Evolutionary conservation across 2,329 filamentous ascomycete species (phyloP), one percentile per base, ranked within the genome.

Genomic region (Nannizziopsis barbatae): DNA sequence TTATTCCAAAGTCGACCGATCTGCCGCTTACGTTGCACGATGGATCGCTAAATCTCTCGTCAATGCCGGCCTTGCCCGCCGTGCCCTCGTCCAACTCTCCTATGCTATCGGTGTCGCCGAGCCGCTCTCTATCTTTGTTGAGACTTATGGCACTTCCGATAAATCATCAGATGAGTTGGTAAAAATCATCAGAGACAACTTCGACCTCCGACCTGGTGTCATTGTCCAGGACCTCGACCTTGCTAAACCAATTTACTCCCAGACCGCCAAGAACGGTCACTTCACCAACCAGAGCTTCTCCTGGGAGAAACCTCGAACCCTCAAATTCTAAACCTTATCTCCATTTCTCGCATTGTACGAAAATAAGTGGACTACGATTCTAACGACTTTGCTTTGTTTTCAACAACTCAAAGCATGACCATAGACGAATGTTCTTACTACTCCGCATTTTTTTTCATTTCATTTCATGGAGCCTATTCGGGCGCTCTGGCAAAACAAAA

Each of bases 21-120:
- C 92, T 47, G 92, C 92, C 58, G 92, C 92, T 65, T 98, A 98
- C 76, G 82, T 96, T 60, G 89, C 80, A 60, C 88, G 92, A 69
- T 98, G 92, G 92, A 89, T 98, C 70, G 92, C 92, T 75, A 98
- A 98, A 81, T 98, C 92, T 37, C 80, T 98, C 57, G 86, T 98
- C 60, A 74, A 81, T 63, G 85, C 90, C 61, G 83, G 84, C 62
- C 84, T 98, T 54, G 86, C 86, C 63, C 89, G 92, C 65, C 89
- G 92, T 70, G 85, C 81, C 54, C 83, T 98, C 47, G 92, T 98
- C 61, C 92, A 98, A 80, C 84, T 98, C 60, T 96, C 90, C 48
- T 98, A 98, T 77, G 92, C 92, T 74, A 98, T 98, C 65, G 92
- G 92, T 81, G 89, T 98, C 55, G 83, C 92, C 30, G 92, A 98